Evolutionary conservation across 2,329 filamentous ascomycete species (phyloP), one percentile per base, ranked within the genome.

Genomic region (Sclerotinia sclerotiorum): DNA sequence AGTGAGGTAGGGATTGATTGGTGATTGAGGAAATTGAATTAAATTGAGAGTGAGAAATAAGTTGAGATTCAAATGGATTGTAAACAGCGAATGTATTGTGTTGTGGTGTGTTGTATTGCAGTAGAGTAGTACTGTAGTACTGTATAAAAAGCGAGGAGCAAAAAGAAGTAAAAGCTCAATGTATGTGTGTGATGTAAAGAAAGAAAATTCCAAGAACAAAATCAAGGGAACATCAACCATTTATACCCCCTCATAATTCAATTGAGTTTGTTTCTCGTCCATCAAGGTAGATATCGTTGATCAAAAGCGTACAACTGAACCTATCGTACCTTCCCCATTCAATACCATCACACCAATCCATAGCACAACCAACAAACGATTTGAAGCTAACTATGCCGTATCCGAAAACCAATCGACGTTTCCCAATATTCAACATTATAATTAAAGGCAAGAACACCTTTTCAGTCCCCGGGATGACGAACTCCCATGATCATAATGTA

Each of bases 401-500:
- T 13, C 58, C 46, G 58, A 62, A 27, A 49, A 29, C 39, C 44
- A 24, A 49, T 56, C 32, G 21, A 39, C 19, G 21, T 7, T 56
- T 56, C n/a, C 21, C 21, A 21, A 56, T 56, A 15, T 56, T n/a
- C 54, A 35, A n/a, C 29, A 56, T 35, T 56, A 19, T 10, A 39
- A 13, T 56, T 13, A 56, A 42, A 17, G 13, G 39, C 15, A 42
- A 42, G 39, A 42, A 42, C 39, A 1, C 13, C 39, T 51, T 35
- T 35, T 51, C 15, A 35, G 8, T n/a, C 8, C 46, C n/a, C 21
- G 46, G 60, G 60, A 62, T 51, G n/a, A 62, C 60, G n/a, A 39
- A 24, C 60, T 62, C 46, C 60, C 46, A 63, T 62, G 60, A 62
- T 49, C 60, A 63, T 51, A 62, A 62, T 51, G 44, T 39, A 63